Conservation (phyloP, 2,329 filamentous ascomycete genomes). For the Tolypocladium nubicola region DNA sequence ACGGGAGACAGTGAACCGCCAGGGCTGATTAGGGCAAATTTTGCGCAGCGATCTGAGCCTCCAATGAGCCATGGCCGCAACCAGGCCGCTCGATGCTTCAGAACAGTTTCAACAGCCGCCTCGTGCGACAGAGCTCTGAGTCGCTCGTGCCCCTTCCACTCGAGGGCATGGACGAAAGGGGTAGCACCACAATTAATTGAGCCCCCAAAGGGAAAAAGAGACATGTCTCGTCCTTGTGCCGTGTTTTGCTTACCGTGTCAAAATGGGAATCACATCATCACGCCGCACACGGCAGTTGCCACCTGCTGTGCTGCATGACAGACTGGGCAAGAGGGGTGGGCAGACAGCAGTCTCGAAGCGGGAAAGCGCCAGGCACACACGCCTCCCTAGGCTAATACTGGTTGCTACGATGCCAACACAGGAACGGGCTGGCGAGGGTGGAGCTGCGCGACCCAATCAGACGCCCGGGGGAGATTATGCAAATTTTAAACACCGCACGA, state of each 20-base stretch:
- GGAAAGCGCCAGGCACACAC: conserved; percentile 9
- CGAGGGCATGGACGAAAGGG: background rate
- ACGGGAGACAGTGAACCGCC: background rate
- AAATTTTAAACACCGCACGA: conserved; percentile 14
- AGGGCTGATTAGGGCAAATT: background rate
- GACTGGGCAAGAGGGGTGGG: background rate
- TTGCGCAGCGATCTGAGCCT: background rate
- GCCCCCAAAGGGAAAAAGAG: background rate
- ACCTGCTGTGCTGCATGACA: background rate
- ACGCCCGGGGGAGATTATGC: conserved; percentile 14
- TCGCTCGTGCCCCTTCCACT: background rate
- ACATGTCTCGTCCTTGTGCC: background rate
- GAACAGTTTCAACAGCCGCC: background rate
- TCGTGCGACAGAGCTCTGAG: background rate
- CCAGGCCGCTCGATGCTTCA: background rate
- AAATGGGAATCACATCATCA: background rate
- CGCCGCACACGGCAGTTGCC: background rate
- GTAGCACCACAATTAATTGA: too few species aligned
- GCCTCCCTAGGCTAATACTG: background rate
- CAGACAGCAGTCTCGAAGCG: background rate
- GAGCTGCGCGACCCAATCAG: conserved; percentile 5
- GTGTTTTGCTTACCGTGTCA: background rate
- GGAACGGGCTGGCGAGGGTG: background rate
- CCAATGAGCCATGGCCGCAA: background rate
- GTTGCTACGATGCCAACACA: background rate